Conservation (phyloP, 1,284 basidiomycete genomes). For the Apiotrichum veenhuisii region DNA sequence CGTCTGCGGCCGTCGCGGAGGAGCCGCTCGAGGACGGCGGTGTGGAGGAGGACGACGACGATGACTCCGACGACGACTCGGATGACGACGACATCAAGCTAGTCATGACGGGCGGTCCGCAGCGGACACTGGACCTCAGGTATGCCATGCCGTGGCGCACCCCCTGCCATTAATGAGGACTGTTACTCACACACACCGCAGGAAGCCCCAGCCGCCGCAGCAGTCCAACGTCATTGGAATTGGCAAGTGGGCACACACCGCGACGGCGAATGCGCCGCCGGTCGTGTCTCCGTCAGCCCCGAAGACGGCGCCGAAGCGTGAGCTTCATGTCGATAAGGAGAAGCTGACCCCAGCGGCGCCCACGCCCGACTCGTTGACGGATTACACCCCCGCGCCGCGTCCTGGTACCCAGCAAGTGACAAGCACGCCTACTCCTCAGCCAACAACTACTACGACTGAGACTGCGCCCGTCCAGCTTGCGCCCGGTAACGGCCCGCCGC, state of each 20-base stretch:
- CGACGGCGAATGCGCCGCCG: conserved; percentile 29
- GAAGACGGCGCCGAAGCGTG: conserved; percentile 23
- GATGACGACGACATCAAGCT: conserved; percentile 50
- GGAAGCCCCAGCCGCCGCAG: conserved; percentile 37
- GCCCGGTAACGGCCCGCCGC: conserved; percentile 19
- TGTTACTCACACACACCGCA: conserved; percentile 12
- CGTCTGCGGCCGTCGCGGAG: conserved; percentile 28
- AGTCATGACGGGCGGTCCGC: conserved; percentile 39
- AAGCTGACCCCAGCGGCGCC: conserved; percentile 34
- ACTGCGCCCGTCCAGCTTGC: conserved; percentile 16
- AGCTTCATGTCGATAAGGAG: not conserved
- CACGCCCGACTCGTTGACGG: conserved; percentile 71
- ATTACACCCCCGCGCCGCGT: conserved; percentile 81
- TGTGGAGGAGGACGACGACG: conserved; percentile 36
- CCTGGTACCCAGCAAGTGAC: conserved; percentile 49
- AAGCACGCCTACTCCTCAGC: conserved; percentile 28
- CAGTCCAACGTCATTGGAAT: conserved; percentile 43
- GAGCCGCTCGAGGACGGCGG: conserved; percentile 30
- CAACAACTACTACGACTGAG: conserved; percentile 36
- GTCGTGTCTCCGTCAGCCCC: conserved; percentile 21
- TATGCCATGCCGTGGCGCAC: conserved; percentile 6
- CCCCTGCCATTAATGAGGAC: not conserved
- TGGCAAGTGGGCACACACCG: conserved; percentile 47
- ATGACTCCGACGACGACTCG: conserved; percentile 45
- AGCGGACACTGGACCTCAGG: conserved; percentile 33